phyloP scores from a whole-genome alignment of 495 filamentous ascomycete species.

The Staphylotrichum tortipilum region DNA sequence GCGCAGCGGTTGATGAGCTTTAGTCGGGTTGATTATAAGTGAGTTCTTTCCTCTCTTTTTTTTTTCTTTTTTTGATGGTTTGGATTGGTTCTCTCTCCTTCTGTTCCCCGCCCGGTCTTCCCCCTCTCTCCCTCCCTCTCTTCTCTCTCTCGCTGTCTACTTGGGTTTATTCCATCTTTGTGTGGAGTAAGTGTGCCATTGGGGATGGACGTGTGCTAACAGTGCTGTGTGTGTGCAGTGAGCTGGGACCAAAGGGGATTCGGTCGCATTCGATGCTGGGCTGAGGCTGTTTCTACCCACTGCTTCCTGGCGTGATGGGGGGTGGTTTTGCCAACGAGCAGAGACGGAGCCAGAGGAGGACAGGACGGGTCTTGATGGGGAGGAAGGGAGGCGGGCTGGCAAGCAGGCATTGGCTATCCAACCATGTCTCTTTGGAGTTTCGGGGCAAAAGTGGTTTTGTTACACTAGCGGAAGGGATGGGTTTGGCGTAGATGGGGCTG shows the following conservation, averaged over 20 bases:
- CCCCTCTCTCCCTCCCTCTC: too few species aligned
- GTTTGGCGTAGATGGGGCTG: background rate
- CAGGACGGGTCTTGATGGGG: background rate
- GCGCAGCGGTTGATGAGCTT: slow-evolving; percentile 37
- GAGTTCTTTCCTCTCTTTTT: slow-evolving; percentile 17
- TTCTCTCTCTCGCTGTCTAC: too few species aligned
- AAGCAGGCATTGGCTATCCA: slow-evolving; percentile 1
- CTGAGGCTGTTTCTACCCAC: background rate
- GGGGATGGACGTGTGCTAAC: too few species aligned
- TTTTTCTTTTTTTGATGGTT: background rate
- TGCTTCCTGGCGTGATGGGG: background rate
- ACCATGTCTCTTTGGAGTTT: slow-evolving; percentile 1
- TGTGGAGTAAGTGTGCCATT: too few species aligned
- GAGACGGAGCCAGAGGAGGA: background rate
- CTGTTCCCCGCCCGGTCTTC: too few species aligned
- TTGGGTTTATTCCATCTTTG: too few species aligned
- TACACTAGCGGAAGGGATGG: background rate
- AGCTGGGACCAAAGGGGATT: slow-evolving; percentile 36
- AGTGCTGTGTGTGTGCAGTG: slow-evolving; percentile 24
- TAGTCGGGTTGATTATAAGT: slow-evolving; percentile 42
- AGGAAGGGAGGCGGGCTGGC: too few species aligned
- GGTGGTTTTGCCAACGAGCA: too few species aligned
- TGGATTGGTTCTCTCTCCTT: background rate
- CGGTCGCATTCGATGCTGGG: slow-evolving; percentile 35
- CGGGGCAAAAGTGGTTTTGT: background rate